Evolutionary conservation across 2,329 filamentous ascomycete genomes (phyloP), one percentile per base, ranked within the genome.

Genomic region (Colletotrichum nymphaeae): DNA sequence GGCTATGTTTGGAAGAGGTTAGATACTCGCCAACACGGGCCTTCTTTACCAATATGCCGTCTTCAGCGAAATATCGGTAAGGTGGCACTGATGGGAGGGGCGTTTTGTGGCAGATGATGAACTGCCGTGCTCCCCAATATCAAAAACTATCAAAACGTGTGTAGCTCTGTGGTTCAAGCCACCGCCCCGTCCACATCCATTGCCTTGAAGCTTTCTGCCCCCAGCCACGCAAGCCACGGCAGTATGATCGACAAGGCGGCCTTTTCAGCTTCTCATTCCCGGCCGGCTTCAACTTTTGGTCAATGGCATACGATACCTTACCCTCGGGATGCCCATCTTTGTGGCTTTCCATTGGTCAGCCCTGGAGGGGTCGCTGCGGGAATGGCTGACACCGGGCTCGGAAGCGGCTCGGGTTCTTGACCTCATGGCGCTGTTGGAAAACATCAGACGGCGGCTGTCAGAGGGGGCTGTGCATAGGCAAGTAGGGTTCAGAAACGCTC

Each of bases 371-470:
- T 32, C 55, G 55, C 55, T 42, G 58, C 56, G 70, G 67, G 60
- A 73, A 60, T 70, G 67, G 60, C 69, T 69, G 46, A 24, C 42
- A 11, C 53, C 8, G 11, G 32, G 30, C 62, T 64, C 30, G 62
- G n/a, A 37, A 14, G 30, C 49, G 46, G 63, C 49, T 52, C 28
- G 26, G 42, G 26, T 52, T 62, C 22, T 60, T 70, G 70, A 69
- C 66, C 59, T 70, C 70, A 65, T 65, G 55, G 70, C 67, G 66
- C 32, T 37, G 60, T 19, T 11, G 30, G 30, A 24, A 58, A 53
- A 73, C 70, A 73, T 73, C 70, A 70, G 70, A 73, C 70, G 70
- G 60, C 67, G 70, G 70, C 70, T 73, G 70, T 65, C 70, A 70
- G 70, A 65, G 53, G 35, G 35, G 37, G 57, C 22, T 42, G 53